Percentiles rank a stretch among this genome's conserved stretches.
Evolutionary conservation across 2,329 filamentous ascomycete species (phyloP).

Genomic region (Arthrinium phaeospermum): DNA sequence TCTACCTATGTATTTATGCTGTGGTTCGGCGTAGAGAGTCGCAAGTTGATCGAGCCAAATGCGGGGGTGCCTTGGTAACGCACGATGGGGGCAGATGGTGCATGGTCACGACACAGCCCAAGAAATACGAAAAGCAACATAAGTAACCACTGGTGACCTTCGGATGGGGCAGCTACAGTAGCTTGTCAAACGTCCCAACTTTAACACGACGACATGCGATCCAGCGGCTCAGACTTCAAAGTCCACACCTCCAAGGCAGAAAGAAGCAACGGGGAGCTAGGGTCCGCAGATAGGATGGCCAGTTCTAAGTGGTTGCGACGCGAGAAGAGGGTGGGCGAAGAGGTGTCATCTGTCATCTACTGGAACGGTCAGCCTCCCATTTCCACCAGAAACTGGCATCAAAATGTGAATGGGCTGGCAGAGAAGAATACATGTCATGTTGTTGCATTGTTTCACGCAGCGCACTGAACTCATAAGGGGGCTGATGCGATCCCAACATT

Average conservation of each 20-base stretch:
- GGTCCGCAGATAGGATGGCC: neutral
- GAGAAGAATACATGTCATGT: neutral
- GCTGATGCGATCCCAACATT: neutral
- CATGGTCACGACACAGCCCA: too few species aligned
- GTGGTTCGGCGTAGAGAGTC: too few species aligned
- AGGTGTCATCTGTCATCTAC: neutral
- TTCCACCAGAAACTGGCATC: neutral
- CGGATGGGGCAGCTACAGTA: neutral
- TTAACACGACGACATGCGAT: slow-evolving; percentile 4
- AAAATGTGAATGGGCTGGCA: neutral
- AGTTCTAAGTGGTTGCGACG: neutral
- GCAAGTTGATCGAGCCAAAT: too few species aligned
- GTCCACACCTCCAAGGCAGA: neutral
- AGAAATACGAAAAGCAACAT: neutral
- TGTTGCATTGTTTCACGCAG: neutral
- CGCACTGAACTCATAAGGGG: neutral
- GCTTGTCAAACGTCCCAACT: neutral
- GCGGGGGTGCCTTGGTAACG: too few species aligned
- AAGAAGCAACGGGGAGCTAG: neutral
- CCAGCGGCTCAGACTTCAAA: neutral
- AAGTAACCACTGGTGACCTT: neutral
- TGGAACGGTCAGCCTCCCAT: neutral
- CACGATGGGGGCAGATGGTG: too few species aligned
- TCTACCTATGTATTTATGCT: too few species aligned
- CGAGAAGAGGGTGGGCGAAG: neutral